Evolutionary conservation across 768 basidiomycete genomes (phyloP), one percentile per base, ranked within the genome.

Genomic region (Suillus subluteus): DNA sequence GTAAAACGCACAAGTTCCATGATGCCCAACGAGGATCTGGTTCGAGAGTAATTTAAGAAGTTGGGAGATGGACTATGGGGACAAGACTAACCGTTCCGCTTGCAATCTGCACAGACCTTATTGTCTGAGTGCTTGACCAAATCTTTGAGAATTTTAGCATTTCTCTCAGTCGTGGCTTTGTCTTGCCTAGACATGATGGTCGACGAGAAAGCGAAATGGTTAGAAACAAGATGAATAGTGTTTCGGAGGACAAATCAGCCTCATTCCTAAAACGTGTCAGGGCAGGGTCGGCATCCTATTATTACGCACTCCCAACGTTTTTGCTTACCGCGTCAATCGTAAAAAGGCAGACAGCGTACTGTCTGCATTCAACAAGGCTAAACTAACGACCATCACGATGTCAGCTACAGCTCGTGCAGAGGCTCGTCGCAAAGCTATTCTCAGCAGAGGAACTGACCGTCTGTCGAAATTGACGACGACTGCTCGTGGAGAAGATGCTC

Each of bases 11-110:
- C 92, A 98, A 79, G 77, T 98, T 99, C 92, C 96, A 98, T 9
- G 95, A 95, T 52, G 97, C 97, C 97, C 97, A 99, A 72, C 97
- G 86, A 54, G 97, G 94, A 83, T 99, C 96, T 98, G 70, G 61
- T 32, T 48, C 41, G 16, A n/a, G 15, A 41, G 44, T 23, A 40
- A 63, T n/a, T 35, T 62, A 32, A 68, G 59, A 21, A n/a, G 6
- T 52, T 32, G 21, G 23, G 50, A 26, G 32, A 48, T 63, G 65
- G 35, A 64, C 12, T 40, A 58, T 32, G 46, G 38, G 55, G 62
- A 46, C 32, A 23, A 38, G 13, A 79, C 89, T 43, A 71, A 94
- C 96, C 97, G 78, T 98, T 96, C 68, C 93, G 89, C 77, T 98
- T 97, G 83, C 97, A 99, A 74, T 99, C 97, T 1, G 94, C 95